Evolutionary conservation across 2,329 filamentous ascomycete genomes (phyloP).

Genomic region (Cordyceps tenuipes): DNA sequence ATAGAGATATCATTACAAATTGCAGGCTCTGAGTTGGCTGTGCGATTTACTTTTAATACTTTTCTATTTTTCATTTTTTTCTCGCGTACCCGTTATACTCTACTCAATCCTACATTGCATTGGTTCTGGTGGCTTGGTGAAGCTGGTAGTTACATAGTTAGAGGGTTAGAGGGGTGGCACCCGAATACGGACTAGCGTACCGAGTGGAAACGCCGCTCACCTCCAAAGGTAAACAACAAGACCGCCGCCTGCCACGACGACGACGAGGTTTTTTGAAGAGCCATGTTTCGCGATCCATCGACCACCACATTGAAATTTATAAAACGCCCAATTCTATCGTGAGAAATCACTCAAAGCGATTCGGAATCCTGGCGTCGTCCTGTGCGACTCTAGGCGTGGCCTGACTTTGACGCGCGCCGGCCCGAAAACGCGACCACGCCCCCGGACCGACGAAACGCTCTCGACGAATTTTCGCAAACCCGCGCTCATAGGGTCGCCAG

Average conservation of each 20-base stretch:
- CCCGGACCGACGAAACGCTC: not conserved
- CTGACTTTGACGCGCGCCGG: too few relatives aligned
- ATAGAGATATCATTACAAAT: not conserved
- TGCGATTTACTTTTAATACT: not conserved
- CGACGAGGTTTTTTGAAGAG: not conserved
- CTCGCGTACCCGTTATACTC: too few relatives aligned
- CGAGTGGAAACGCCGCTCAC: constrained; percentile 1
- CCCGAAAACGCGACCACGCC: not conserved
- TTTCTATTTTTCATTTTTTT: too few relatives aligned
- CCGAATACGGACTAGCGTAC: constrained; percentile 6
- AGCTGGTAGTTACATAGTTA: too few relatives aligned
- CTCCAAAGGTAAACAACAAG: constrained; percentile 10
- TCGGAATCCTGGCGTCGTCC: too few relatives aligned
- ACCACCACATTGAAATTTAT: not conserved
- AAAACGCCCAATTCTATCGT: not conserved
- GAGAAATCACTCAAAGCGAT: not conserved
- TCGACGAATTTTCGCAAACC: not conserved
- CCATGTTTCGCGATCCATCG: constrained; percentile 6
- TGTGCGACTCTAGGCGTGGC: too few relatives aligned
- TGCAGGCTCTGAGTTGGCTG: not conserved
- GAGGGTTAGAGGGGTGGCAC: not conserved
- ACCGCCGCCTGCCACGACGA: constrained; percentile 7
- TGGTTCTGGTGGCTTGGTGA: not conserved
- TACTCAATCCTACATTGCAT: too few relatives aligned
- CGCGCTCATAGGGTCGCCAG: not conserved